These are phyloP conservation scores for Oehlia diaphana DNA, from an alignment of 192 early-diverging fungal species.

Conservation along the genomic window DNA sequence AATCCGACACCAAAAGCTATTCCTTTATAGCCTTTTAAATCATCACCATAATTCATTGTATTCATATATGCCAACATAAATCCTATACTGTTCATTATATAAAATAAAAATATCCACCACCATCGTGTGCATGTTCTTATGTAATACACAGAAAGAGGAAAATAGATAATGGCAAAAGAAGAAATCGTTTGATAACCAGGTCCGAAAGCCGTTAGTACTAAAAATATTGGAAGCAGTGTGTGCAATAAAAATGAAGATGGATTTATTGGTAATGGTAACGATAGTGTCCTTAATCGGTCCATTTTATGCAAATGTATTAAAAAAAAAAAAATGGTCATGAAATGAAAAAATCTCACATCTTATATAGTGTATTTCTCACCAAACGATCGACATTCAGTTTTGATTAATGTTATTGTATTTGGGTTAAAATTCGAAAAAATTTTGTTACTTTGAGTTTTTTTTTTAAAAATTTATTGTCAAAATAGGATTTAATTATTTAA, in stretches of 20 bases:
- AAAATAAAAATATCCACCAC: slow-evolving; percentile 6
- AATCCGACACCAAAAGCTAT: neutral
- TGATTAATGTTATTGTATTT: too few relatives aligned
- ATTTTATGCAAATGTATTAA: neutral
- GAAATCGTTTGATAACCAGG: slow-evolving; percentile 14
- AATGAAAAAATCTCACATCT: too few relatives aligned
- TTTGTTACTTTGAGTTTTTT: too few relatives aligned
- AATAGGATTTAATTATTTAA: too few relatives aligned
- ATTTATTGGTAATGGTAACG: neutral
- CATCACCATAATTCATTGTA: neutral
- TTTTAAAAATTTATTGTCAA: too few relatives aligned
- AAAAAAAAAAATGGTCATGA: too few relatives aligned
- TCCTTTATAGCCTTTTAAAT: neutral
- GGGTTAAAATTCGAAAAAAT: too few relatives aligned
- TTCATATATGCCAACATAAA: neutral
- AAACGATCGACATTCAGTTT: too few relatives aligned
- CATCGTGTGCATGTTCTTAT: neutral
- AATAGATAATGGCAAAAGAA: slow-evolving; percentile 1
- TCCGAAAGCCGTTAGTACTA: neutral
- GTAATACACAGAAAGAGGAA: slow-evolving; percentile 11
- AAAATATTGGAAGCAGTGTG: neutral
- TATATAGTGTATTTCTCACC: too few relatives aligned
- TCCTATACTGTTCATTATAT: slow-evolving; percentile 9
- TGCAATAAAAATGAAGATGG: neutral
- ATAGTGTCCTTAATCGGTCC: neutral